Conservation (phyloP, 208 protist genomes). For the Spongospora subterranea region DNA sequence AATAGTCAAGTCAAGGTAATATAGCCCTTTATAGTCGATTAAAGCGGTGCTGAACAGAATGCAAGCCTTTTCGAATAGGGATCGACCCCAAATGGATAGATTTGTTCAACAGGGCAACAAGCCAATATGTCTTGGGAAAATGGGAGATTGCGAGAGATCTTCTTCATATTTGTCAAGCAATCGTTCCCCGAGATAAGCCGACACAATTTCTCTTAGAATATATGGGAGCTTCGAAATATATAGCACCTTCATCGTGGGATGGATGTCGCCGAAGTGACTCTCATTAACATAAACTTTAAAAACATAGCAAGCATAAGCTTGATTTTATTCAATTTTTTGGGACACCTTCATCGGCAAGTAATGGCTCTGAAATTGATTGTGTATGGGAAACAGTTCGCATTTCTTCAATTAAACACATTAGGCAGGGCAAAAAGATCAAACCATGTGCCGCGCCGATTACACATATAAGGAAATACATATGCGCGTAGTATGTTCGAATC, state of each 20-base stretch:
- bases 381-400: too few relatives aligned
- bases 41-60: neutral
- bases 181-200: neutral
- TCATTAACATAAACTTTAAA: slow-evolving; percentile 9
- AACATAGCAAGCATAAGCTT: too few relatives aligned
- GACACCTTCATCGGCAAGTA: too few relatives aligned
- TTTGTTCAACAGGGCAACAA: slow-evolving; percentile 23
- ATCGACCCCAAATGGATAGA: neutral
- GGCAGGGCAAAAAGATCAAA: neutral
- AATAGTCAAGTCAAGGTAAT: neutral
- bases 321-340: too few relatives aligned
- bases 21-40: neutral
- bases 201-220: slow-evolving; percentile 7
- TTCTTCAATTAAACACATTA: neutral
- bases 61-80: neutral
- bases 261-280: neutral
- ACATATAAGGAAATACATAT: slow-evolving; percentile 15
- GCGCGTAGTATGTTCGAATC: slow-evolving; percentile 27
- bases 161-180: neutral
- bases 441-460: neutral
- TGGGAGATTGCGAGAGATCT: neutral
- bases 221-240: neutral
- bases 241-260: neutral
- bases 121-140: neutral
- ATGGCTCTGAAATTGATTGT: too few relatives aligned